These are phyloP conservation scores for Carex sylvatica DNA, from an alignment of 202 grass and related monocot species.

Conservation along the genomic window DNA sequence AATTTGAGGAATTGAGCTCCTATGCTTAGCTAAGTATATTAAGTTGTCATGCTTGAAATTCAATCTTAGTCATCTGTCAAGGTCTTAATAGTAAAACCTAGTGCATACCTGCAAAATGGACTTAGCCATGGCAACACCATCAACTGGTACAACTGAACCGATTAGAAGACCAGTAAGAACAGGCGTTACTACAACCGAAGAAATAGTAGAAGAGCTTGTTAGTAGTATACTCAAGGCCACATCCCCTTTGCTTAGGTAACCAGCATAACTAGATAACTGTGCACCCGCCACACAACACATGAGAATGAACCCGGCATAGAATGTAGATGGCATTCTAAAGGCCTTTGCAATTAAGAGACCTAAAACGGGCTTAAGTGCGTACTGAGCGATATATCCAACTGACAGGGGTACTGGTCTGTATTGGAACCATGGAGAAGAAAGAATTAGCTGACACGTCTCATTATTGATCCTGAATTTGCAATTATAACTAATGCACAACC, in stretches of 20 bases:
- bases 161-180: constrained; percentile 81
- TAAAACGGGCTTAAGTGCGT: constrained; percentile 64
- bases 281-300: constrained; percentile 82
- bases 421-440: constrained; percentile 16
- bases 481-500: neutral
- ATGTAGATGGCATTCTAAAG: constrained; percentile 55
- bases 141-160: constrained; percentile 75
- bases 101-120: constrained; percentile 78
- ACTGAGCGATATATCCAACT: constrained; percentile 71
- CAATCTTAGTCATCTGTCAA: neutral
- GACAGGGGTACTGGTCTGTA: constrained; percentile 70
- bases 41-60: neutral
- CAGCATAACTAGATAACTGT: constrained; percentile 89
- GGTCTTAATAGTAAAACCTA: neutral
- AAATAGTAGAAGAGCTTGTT: constrained; percentile 84
- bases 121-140: constrained; percentile 83
- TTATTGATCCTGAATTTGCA: neutral
- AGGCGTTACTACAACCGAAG: constrained; percentile 78
- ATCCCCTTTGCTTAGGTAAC: constrained; percentile 86
- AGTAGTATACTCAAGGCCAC: constrained; percentile 85
- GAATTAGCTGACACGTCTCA: neutral
- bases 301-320: constrained; percentile 83
- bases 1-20: neutral
- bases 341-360: constrained; percentile 65
- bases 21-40: neutral